phyloP scores from a whole-genome alignment of 371 early-diverging fungal species.

The Circinella umbellata region DNA sequence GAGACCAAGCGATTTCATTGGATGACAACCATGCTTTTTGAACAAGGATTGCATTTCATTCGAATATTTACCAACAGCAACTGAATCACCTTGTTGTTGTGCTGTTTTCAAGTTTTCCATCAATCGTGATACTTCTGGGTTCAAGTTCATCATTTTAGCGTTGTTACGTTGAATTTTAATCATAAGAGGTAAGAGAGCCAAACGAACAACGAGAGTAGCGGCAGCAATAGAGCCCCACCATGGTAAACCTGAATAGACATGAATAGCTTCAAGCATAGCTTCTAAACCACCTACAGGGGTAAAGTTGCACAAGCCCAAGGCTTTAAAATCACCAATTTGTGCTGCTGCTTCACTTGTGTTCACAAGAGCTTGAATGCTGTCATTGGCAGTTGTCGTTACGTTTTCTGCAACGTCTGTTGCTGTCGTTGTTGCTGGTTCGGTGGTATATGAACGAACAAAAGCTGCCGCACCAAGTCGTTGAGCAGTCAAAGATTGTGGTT shows the following conservation, averaged over 20 bases:
- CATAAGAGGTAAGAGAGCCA: slow-evolving; percentile 76
- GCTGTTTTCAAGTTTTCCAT: slow-evolving; percentile 69
- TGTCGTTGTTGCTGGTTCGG: not conserved
- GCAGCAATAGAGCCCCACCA: slow-evolving; percentile 92
- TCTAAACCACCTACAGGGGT: slow-evolving; percentile 84
- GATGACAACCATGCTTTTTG: slow-evolving; percentile 67
- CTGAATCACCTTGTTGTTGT: slow-evolving; percentile 60
- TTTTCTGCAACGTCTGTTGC: not conserved
- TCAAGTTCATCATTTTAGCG: slow-evolving; percentile 75
- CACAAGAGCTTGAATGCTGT: slow-evolving; percentile 1
- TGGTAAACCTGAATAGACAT: slow-evolving; percentile 86
- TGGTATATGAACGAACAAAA: slow-evolving; percentile 11
- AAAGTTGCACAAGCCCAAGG: slow-evolving; percentile 75
- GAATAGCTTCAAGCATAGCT: slow-evolving; percentile 75
- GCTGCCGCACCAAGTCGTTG: slow-evolving; percentile 12
- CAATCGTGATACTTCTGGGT: slow-evolving; percentile 75
- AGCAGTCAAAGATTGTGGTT: not conserved
- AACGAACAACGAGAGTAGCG: slow-evolving; percentile 75
- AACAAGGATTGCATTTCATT: slow-evolving; percentile 66
- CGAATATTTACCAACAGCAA: slow-evolving; percentile 56
- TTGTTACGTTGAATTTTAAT: slow-evolving; percentile 78
- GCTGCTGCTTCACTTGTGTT: slow-evolving; percentile 45
- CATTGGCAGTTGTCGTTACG: not conserved
- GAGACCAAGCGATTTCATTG: slow-evolving; percentile 66
- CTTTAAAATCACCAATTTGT: slow-evolving; percentile 81